These are phyloP conservation scores for Mycena belliarum DNA, from an alignment of 768 basidiomycete species.

Conservation along the genomic window DNA sequence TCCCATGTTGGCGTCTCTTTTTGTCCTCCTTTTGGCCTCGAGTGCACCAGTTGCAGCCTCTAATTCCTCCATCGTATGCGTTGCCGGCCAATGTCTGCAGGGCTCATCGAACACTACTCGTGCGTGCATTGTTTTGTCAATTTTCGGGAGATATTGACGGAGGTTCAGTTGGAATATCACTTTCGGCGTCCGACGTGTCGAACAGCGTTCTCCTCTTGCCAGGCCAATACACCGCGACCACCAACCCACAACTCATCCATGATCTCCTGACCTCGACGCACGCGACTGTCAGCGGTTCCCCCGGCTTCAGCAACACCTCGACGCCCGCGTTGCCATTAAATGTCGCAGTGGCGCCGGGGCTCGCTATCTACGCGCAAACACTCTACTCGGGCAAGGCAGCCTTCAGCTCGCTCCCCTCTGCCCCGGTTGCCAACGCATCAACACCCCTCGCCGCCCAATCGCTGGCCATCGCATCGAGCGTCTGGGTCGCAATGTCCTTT, in stretches of 20 bases:
- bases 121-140: conserved; percentile 24
- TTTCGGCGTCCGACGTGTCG: conserved; percentile 56
- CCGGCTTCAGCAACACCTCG: conserved; percentile 65
- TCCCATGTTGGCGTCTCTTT: conserved; percentile 37
- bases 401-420: conserved; percentile 58
- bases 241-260: conserved; percentile 73
- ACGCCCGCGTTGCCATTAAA: conserved; percentile 65
- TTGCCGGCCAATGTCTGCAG: conserved; percentile 88
- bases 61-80: conserved; percentile 63
- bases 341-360: conserved; percentile 64
- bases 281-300: conserved; percentile 54
- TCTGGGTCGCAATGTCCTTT: conserved; percentile 66
- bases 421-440: conserved; percentile 47
- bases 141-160: conserved; percentile 9
- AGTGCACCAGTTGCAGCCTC: conserved; percentile 31
- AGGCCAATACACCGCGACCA: conserved; percentile 71
- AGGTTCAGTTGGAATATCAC: conserved; percentile 63
- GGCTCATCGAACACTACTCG: conserved; percentile 75
- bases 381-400: conserved; percentile 67
- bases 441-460: conserved; percentile 57
- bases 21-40: conserved; percentile 34
- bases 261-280: conserved; percentile 65
- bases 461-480: conserved; percentile 64
- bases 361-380: conserved; percentile 62
- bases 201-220: conserved; percentile 67